Evolutionary conservation across 805 yeast species (phyloP), one percentile per base, ranked within the genome.

Genomic region (Phaffomyces thermotolerans): DNA sequence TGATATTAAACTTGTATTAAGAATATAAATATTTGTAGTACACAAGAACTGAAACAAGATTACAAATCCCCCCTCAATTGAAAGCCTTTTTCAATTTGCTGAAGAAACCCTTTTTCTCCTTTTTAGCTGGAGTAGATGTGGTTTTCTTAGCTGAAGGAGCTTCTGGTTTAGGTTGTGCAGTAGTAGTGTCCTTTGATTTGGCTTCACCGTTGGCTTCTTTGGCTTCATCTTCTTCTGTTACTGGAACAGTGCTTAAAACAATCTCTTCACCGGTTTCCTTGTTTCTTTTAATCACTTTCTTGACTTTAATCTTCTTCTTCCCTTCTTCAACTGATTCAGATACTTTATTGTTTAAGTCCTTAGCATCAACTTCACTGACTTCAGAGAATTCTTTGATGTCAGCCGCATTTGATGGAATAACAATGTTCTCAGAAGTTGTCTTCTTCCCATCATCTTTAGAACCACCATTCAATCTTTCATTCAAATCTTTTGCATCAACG

Each of bases 401-500:
- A 18, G 15, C 36, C 15, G 56, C 33, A 37, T 45, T 42, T 33
- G 36, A 50, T 12, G 41, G 33, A 17, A 23, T 24, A 14, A 24
- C 40, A 17, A n/a, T n/a, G 9, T 31, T 31, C 20, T n/a, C 33
- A 31, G n/a, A 30, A 27, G 13, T 13, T 8, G 12, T 27, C 14
- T 27, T 27, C 13, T 27, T 13, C 13, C 10, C 29, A 27, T 10
- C 29, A 2, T 27, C 14, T 27, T 27, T 27, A 27, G 29, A 27
- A 27, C 4, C 29, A 27, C 29, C 29, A 8, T 34, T 43, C 42
- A 67, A 47, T 39, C 63, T 65, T 40, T 63, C 76, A 53, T 83
- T 83, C 52, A 84, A 69, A 41, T 75, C 69, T 60, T 75, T 67
- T 25, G 82, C 77, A 53, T 78, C 77, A 27, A 76, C 83, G 42